A percentile compares a stretch with the other conserved stretches of the same genome.
Conservation (phyloP, 2,329 filamentous ascomycete species). For the Pseudogymnoascus sp. region DNA sequence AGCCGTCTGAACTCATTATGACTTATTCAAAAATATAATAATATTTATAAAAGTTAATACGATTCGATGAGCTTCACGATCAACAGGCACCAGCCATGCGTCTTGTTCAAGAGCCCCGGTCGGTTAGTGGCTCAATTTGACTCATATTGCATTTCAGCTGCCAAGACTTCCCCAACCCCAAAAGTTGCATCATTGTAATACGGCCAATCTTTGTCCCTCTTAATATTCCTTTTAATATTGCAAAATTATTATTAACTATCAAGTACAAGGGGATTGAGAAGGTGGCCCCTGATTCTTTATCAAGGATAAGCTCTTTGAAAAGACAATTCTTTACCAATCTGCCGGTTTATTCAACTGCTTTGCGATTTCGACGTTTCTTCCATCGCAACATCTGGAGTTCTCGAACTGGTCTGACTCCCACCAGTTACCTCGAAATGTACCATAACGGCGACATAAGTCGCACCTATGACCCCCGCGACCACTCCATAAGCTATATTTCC, state of each 20-base stretch:
- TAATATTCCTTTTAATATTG: neutral
- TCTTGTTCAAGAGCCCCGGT: neutral
- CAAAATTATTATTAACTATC: neutral
- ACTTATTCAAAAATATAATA: neutral
- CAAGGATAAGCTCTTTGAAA: neutral
- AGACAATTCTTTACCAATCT: neutral
- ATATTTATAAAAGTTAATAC: neutral
- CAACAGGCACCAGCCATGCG: neutral
- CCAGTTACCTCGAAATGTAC: neutral
- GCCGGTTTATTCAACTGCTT: neutral
- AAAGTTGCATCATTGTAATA: conserved; percentile 1
- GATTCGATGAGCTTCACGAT: neutral
- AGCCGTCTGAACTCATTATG: neutral
- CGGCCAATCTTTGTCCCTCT: neutral
- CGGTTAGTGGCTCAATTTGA: neutral
- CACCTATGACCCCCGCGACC: conserved; percentile 42
- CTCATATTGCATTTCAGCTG: neutral
- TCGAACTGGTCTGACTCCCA: neutral
- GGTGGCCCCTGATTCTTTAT: neutral
- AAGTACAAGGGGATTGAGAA: neutral
- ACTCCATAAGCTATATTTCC: conserved; percentile 50
- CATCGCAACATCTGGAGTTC: neutral
- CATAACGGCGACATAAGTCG: conserved; percentile 36
- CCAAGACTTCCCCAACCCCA: neutral
- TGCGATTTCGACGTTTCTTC: neutral